These are phyloP conservation scores for Alternaria sp. DNA, from an alignment of 2,329 filamentous ascomycete genomes.

Conservation along the genomic window DNA sequence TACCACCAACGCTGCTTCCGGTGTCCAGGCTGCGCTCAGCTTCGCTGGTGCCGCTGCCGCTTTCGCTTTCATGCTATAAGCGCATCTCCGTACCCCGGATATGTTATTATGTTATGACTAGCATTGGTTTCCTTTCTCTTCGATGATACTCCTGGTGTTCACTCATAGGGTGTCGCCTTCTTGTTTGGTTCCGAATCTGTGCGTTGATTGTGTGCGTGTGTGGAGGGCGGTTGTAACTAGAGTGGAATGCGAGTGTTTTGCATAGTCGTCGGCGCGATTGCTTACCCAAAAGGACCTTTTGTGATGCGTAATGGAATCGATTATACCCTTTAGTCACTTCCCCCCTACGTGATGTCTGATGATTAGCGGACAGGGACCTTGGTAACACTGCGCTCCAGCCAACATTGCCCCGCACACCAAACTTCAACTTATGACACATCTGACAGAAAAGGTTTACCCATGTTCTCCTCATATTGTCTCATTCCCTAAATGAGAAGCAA, in stretches of 20 bases:
- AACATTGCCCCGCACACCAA: not conserved
- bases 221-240: not conserved
- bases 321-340: not conserved
- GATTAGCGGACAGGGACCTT: too few relatives aligned
- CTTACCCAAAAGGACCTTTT: not conserved
- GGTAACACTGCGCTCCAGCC: not conserved
- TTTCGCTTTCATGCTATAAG: conserved; percentile 50
- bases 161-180: not conserved
- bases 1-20: conserved; percentile 43
- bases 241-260: conserved; percentile 4
- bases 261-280: not conserved
- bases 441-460: not conserved
- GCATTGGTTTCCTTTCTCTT: conserved; percentile 1
- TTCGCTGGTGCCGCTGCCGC: conserved; percentile 51
- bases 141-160: conserved; percentile 1
- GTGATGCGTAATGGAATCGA: conserved; percentile 1
- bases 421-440: not conserved
- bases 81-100: conserved; percentile 6
- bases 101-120: conserved; percentile 24
- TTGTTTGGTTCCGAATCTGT: not conserved
- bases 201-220: not conserved
- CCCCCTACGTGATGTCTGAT: not conserved
- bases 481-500: not conserved
- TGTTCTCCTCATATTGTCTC: not conserved
- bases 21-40: conserved; percentile 44